Conservation (phyloP, 2,329 filamentous ascomycete genomes). For the Cercospora sojina region DNA sequence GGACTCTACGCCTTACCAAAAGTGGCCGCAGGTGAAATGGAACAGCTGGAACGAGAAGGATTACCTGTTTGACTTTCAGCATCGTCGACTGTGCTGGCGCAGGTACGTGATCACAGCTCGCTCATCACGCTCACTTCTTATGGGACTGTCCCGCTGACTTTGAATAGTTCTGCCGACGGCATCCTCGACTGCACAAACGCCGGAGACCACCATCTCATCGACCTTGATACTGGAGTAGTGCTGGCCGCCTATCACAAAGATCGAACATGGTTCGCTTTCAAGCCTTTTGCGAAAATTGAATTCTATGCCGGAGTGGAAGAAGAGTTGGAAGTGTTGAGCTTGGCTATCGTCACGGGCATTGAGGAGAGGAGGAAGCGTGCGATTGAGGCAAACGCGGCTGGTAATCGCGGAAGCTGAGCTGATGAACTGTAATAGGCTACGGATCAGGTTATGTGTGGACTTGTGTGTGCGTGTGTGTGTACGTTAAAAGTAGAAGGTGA, state of each 20-base stretch:
- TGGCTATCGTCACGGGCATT: conserved; percentile 2
- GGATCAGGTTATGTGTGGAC: background rate
- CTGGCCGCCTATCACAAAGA: conserved; percentile 4
- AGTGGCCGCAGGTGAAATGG: conserved; percentile 1
- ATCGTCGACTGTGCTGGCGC: conserved; percentile 1
- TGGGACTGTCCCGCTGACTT: background rate
- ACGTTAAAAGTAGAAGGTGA: background rate
- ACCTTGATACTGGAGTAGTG: conserved; percentile 2
- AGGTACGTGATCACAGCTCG: background rate
- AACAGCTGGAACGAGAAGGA: conserved; percentile 1
- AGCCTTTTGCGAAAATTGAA: background rate
- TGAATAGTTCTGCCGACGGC: background rate
- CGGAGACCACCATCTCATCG: conserved; percentile 1
- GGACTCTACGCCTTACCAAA: background rate
- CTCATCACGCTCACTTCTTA: background rate
- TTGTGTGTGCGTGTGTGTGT: background rate
- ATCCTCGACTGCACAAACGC: background rate
- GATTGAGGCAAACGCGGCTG: background rate
- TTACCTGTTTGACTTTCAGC: background rate
- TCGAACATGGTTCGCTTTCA: conserved; percentile 5
- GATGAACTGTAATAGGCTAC: background rate
- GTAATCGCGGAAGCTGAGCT: background rate
- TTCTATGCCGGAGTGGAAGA: background rate
- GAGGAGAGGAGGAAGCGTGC: conserved; percentile 1
- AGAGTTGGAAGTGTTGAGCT: conserved; percentile 4